Evolutionary conservation across 2,329 filamentous ascomycete species (phyloP).

Genomic region (Cytospora mali): DNA sequence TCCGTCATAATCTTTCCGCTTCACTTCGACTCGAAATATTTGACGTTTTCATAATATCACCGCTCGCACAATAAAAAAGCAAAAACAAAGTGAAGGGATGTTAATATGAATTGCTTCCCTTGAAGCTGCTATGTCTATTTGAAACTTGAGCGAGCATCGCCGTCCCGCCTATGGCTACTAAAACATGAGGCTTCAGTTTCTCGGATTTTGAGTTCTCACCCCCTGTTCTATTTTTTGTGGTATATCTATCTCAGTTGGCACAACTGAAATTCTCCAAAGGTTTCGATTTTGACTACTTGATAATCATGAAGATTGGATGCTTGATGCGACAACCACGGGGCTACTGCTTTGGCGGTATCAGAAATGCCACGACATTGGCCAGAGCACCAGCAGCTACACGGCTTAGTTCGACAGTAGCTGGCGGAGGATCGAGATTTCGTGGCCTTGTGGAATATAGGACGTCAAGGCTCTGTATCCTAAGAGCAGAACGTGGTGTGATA

Average conservation of each 20-base stretch:
- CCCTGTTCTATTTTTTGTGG: not conserved
- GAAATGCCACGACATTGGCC: not conserved
- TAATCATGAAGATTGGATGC: not conserved
- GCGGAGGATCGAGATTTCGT: no score
- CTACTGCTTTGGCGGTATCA: not conserved
- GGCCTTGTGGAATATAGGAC: not conserved
- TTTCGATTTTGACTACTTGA: not conserved
- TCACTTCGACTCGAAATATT: not conserved
- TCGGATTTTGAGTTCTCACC: no score
- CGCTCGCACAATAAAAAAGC: not conserved
- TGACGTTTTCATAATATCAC: not conserved
- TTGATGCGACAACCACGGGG: slow-evolving; percentile 2
- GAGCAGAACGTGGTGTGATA: not conserved
- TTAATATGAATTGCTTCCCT: not conserved
- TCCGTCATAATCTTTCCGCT: not conserved
- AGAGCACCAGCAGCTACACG: not conserved
- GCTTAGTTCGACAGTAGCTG: not conserved
- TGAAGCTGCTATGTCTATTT: not conserved
- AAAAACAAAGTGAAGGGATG: not conserved
- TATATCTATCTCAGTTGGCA: not conserved
- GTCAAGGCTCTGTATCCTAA: not conserved
- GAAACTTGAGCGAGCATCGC: not conserved
- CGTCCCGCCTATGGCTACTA: not conserved
- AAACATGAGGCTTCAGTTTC: not conserved
- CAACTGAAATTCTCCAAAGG: not conserved